Percentiles rank a stretch among this genome's conserved stretches.
Conservation (phyloP, 306 rosid species). For the Oxytropis ochrocephala region DNA sequence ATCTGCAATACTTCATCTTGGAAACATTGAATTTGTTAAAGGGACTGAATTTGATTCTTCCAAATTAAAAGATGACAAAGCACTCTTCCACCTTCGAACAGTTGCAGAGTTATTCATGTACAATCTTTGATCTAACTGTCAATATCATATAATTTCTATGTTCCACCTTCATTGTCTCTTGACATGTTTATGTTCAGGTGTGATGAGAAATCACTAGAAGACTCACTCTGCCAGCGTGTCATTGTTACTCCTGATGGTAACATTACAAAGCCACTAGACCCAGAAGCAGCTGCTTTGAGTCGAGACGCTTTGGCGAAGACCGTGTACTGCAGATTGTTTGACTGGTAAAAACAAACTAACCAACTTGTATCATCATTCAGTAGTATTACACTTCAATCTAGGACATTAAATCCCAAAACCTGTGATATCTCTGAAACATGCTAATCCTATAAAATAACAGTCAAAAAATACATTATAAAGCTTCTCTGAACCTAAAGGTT, state of each 20-base stretch:
- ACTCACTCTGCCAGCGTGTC: slow-evolving; percentile 82
- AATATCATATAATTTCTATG: not conserved
- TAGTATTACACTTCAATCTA: not conserved
- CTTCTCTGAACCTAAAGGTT: not conserved
- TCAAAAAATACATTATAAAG: not conserved
- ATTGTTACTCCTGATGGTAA: slow-evolving; percentile 90
- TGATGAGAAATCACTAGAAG: slow-evolving; percentile 58
- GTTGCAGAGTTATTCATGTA: slow-evolving; percentile 75
- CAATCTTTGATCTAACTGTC: slow-evolving; percentile 19
- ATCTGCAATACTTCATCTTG: slow-evolving; percentile 82
- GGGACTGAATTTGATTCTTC: slow-evolving; percentile 79
- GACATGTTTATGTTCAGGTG: slow-evolving; percentile 47
- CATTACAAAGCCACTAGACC: slow-evolving; percentile 71
- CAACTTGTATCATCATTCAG: not conserved
- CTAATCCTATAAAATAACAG: not conserved
- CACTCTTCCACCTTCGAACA: slow-evolving; percentile 58
- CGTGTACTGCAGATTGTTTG: slow-evolving; percentile 64
- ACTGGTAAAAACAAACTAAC: slow-evolving; percentile 48
- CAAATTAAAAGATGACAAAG: slow-evolving; percentile 68
- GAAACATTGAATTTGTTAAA: slow-evolving; percentile 65
- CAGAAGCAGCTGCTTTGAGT: slow-evolving; percentile 63
- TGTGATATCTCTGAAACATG: not conserved
- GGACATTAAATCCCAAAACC: not conserved
- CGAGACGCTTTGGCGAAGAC: slow-evolving; percentile 87
- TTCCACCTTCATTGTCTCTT: not conserved